Percentiles rank a stretch among this genome's conserved stretches.
Evolutionary conservation across 352 stramenopile species (phyloP).

Genomic region (Phytopythium boreale): DNA sequence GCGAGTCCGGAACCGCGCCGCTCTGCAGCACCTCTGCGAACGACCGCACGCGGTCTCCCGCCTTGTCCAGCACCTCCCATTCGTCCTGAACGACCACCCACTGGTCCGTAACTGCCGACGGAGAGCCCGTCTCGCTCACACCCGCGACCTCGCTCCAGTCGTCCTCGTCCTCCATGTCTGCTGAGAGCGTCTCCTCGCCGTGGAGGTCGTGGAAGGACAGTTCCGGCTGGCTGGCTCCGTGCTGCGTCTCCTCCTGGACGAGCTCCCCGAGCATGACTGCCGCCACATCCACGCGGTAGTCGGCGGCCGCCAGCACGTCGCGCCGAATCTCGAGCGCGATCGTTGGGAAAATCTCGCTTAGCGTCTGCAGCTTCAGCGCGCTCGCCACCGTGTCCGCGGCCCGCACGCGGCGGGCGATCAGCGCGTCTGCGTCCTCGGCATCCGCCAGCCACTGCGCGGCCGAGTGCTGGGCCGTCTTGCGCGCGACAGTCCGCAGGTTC

Average conservation of each 20-base stretch:
- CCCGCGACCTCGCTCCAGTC: slow-evolving; percentile 57
- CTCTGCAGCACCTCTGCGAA: slow-evolving; percentile 55
- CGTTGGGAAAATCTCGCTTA: slow-evolving; percentile 60
- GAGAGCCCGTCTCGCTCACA: slow-evolving; percentile 12
- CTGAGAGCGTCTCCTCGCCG: slow-evolving; percentile 19
- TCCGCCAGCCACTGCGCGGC: slow-evolving; percentile 33
- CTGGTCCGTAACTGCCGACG: slow-evolving; percentile 25
- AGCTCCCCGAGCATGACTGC: slow-evolving; percentile 61
- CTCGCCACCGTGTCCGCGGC: slow-evolving; percentile 36
- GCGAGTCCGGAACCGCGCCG: neutral
- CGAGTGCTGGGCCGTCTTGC: slow-evolving; percentile 4
- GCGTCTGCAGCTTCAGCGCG: slow-evolving; percentile 36
- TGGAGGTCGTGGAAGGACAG: slow-evolving; percentile 41
- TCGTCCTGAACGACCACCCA: slow-evolving; percentile 70
- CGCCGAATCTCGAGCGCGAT: slow-evolving; percentile 43
- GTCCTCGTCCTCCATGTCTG: slow-evolving; percentile 35
- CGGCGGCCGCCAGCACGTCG: slow-evolving; percentile 60
- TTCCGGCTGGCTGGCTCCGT: neutral
- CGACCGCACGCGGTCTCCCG: slow-evolving; percentile 41
- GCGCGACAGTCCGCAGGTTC: neutral
- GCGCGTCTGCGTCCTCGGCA: slow-evolving; percentile 22
- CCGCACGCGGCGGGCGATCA: slow-evolving; percentile 21
- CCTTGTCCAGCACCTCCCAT: slow-evolving; percentile 67
- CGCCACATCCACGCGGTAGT: slow-evolving; percentile 62
- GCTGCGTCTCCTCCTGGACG: slow-evolving; percentile 18